Conservation (phyloP, 169 alveolate species). For the Condylostoma magnum region DNA sequence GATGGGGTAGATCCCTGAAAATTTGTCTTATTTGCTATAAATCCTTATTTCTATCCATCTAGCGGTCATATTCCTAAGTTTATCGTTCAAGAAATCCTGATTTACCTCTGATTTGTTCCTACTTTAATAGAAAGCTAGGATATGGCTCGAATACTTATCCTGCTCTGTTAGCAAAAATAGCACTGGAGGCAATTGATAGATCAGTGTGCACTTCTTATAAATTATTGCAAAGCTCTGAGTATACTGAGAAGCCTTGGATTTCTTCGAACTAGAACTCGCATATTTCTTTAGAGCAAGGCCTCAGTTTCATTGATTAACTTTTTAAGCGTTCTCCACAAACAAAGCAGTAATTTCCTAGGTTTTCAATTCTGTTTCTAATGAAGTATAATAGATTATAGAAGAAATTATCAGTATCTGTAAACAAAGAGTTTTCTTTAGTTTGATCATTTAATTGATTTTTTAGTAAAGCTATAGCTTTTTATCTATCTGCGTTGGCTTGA, state of each 20-base stretch:
- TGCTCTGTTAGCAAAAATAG: conserved; percentile 38
- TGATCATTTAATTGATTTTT: background rate
- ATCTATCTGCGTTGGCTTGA: background rate
- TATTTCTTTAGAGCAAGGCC: conserved; percentile 42
- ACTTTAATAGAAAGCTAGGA: conserved; percentile 49
- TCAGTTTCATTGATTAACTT: conserved; percentile 31
- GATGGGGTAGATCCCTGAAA: conserved; percentile 26
- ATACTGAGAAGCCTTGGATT: conserved; percentile 38
- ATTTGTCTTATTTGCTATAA: conserved; percentile 29
- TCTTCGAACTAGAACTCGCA: conserved; percentile 59
- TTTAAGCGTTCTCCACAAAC: conserved; percentile 3
- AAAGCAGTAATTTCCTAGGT: conserved; percentile 12
- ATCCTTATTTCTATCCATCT: conserved; percentile 44
- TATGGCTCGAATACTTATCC: conserved; percentile 51
- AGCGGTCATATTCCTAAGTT: conserved; percentile 24
- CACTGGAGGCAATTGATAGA: conserved; percentile 35
- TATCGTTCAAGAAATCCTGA: conserved; percentile 43
- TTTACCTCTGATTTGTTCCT: conserved; percentile 40
- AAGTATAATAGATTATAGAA: conserved; percentile 4
- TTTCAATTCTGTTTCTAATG: conserved; percentile 10
- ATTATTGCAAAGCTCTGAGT: conserved; percentile 37
- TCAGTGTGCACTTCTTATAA: conserved; percentile 22
- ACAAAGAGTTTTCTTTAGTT: conserved; percentile 6
- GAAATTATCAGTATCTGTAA: conserved; percentile 23
- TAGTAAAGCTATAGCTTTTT: background rate